These are phyloP conservation scores for Phytophthora pistaciae DNA, from an alignment of 352 stramenopile genomes.

Conservation along the genomic window DNA sequence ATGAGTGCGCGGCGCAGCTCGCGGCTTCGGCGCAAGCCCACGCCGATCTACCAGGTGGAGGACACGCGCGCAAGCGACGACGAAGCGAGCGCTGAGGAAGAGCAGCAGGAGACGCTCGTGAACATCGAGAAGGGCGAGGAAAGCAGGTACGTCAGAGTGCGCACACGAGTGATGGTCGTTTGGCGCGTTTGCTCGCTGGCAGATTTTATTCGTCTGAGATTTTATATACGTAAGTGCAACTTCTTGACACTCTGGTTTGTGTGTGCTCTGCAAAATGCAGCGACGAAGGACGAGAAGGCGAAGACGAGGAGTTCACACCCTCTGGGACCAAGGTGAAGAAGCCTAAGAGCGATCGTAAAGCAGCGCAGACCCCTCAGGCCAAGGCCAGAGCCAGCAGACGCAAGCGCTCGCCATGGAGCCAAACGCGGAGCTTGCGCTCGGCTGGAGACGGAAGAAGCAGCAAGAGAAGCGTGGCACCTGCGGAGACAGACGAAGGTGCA, in stretches of 20 bases:
- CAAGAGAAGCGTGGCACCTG: constrained; percentile 10
- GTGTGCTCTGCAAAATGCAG: constrained; percentile 8
- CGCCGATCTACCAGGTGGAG: constrained; percentile 76
- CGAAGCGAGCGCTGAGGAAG: constrained; percentile 25
- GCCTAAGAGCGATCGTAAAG: constrained; percentile 24
- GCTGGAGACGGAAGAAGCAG: constrained; percentile 6
- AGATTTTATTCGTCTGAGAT: constrained; percentile 10
- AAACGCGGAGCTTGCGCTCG: constrained; percentile 25
- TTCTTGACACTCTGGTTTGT: constrained; percentile 2
- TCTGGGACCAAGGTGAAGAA: constrained; percentile 23
- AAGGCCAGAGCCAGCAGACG: constrained; percentile 29
- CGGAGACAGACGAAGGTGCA: constrained; percentile 6
- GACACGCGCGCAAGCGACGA: constrained; percentile 44
- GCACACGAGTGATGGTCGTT: constrained; percentile 34
- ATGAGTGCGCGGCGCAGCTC: constrained; percentile 67
- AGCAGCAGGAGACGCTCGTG: constrained; percentile 25
- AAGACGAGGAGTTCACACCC: constrained; percentile 50
- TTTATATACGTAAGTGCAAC: constrained; percentile 23
- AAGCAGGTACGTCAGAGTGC: constrained; percentile 38
- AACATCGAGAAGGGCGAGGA: constrained; percentile 26
- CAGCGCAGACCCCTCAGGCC: constrained; percentile 14
- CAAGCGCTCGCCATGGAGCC: constrained; percentile 46
- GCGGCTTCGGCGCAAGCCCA: constrained; percentile 72
- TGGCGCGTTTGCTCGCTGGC: constrained; percentile 2
- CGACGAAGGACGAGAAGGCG: constrained; percentile 35